phyloP scores from a whole-genome alignment of 768 basidiomycete genomes.

The Suillus luteus region DNA sequence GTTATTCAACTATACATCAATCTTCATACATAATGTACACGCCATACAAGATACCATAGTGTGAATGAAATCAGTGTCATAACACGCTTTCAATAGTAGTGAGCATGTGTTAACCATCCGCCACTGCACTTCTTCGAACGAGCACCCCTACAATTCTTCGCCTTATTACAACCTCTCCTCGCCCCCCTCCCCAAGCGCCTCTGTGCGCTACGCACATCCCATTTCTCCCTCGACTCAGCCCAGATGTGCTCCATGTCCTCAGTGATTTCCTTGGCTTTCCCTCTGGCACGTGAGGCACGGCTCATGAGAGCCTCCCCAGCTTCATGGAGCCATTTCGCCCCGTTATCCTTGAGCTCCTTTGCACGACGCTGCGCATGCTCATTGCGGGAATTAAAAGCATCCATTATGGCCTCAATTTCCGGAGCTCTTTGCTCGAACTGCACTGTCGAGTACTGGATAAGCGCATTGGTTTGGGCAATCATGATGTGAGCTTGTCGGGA shows the following conservation, averaged over 20 bases:
- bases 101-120: constrained; percentile 3
- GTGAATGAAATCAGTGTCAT: neutral
- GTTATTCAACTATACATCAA: constrained; percentile 7
- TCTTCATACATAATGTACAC: constrained; percentile 10
- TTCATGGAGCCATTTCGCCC: constrained; percentile 45
- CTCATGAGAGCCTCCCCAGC: constrained; percentile 45
- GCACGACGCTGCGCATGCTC: constrained; percentile 55
- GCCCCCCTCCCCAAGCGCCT: neutral
- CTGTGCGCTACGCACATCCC: neutral
- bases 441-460: constrained; percentile 47
- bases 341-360: constrained; percentile 51
- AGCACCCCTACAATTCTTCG: neutral
- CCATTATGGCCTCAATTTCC: constrained; percentile 40
- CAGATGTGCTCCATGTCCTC: constrained; percentile 24
- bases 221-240: constrained; percentile 9
- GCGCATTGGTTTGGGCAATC: constrained; percentile 35
- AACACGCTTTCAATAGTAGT: constrained; percentile 1
- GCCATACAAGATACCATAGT: constrained; percentile 2
- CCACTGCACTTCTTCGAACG: constrained; percentile 8
- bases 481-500: constrained; percentile 42
- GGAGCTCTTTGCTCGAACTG: constrained; percentile 35
- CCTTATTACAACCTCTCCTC: neutral
- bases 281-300: constrained; percentile 45
- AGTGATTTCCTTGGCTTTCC: constrained; percentile 43
- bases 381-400: constrained; percentile 50